Base-by-base conservation (phyloP, 257 asterid genomes). In the Knoxia roxburghii region DNA sequence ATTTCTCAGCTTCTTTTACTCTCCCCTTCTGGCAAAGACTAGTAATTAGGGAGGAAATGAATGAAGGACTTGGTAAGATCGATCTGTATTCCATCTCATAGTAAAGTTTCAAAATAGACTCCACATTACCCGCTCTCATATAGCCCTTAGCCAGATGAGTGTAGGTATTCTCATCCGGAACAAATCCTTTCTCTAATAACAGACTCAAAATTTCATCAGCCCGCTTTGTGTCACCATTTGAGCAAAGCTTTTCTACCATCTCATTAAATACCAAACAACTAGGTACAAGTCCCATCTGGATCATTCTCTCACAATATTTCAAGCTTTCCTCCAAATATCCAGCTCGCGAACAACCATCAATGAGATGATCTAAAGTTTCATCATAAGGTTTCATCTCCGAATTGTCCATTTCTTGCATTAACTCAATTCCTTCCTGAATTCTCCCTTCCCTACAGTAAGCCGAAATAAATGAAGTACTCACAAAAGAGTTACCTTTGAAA, bases 41-140 rank as follows among this genome's bases (percentile, higher is more conserved):
- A 24, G 70, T 69, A 65, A 88, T 72, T 60, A 81, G 73, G 20
- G 76, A 72, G 72, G 69, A 59, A 61, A 82, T 81, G 23, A 73
- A 81, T 29, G 58, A 67, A 41, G 71, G 30, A 65, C 39, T 68
- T 6, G 88, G 93, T 45, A 83, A 70, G 52, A 85, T 65, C 35
- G 84, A 85, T 73, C 80, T 77, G 66, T 77, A 82, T 46, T 84
- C 87, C 96, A 91, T 89, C 82, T 89, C 98, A 56, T 81, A 80
- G 32, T 85, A 77, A 68, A 91, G 71, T 82, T 82, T 87, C 46
- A 74, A 74, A 60, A 81, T 80, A 61, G 75, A 78, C 68, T 81
- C 91, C 39, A 75, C 57, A 29, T 79, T 81, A 58, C 81, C 83
- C 33, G 77, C 76, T 69, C 68, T 89, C 73, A 76, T 63, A 75